These are phyloP conservation scores for Capsicum rhomboideum DNA, from an alignment of 257 asterid genomes.

Conservation along the genomic window DNA sequence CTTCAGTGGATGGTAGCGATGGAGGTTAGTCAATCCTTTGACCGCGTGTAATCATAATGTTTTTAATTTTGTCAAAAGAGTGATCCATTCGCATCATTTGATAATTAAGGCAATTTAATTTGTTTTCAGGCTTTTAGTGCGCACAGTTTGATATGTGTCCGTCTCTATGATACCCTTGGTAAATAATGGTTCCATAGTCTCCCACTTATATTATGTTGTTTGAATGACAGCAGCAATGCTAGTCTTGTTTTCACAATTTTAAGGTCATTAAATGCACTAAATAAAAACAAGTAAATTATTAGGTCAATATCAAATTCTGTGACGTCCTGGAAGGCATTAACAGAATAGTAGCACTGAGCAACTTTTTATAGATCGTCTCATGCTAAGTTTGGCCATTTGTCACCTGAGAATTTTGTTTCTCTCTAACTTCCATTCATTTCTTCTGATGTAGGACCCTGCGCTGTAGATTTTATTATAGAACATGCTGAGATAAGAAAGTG, in stretches of 20 bases:
- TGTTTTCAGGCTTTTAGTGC: constrained; percentile 69
- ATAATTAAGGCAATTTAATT: neutral
- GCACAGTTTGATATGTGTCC: constrained; percentile 78
- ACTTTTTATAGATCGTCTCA: neutral
- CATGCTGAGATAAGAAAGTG: constrained; percentile 84
- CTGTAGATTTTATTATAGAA: constrained; percentile 69
- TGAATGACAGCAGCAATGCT: neutral
- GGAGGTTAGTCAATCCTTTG: constrained; percentile 44
- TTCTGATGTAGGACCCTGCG: constrained; percentile 63
- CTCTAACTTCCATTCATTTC: neutral
- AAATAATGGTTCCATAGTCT: constrained; percentile 6
- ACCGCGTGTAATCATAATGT: neutral
- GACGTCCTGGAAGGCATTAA: no score
- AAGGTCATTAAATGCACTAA: neutral
- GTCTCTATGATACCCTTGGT: constrained; percentile 96
- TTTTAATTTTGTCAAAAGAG: neutral
- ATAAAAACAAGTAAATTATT: neutral
- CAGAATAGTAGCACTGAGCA: no score
- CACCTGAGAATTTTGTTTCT: neutral
- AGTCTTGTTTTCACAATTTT: neutral
- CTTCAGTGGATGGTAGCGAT: constrained; percentile 88
- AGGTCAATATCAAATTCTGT: no score
- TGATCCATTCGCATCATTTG: neutral
- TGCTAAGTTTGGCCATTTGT: neutral
- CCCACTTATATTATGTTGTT: neutral